phyloP scores from a whole-genome alignment of 2,329 filamentous ascomycete genomes.

The Fusarium acutatum region DNA sequence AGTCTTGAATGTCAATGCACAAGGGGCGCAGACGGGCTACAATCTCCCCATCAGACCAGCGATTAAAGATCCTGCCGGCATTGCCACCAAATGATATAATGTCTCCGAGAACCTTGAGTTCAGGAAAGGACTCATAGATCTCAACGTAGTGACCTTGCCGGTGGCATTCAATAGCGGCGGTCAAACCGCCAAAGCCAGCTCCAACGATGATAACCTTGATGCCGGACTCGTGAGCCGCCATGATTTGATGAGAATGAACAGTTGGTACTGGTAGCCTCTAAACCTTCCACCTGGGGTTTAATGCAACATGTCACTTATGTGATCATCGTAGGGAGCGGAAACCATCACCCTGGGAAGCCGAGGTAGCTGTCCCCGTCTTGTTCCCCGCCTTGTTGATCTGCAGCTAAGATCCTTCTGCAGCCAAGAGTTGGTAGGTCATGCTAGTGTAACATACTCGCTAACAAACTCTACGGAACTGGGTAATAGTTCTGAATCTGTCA shows the following conservation, averaged over 20 bases:
- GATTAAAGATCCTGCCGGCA: conserved; percentile 60
- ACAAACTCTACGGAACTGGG: not conserved
- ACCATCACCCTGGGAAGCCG: not conserved
- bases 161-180: conserved; percentile 30
- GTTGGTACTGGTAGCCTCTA: fast-evolving
- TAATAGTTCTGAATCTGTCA: not conserved
- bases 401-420: not conserved
- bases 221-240: conserved; percentile 16
- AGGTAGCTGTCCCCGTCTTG: not conserved
- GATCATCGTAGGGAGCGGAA: not conserved
- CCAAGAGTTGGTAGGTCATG: not conserved
- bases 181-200: conserved; percentile 28
- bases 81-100: conserved; percentile 34
- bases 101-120: conserved; percentile 63
- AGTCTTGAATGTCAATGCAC: conserved; percentile 43
- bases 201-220: conserved; percentile 33
- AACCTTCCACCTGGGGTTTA: fast-evolving
- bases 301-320: not conserved
- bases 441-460: not conserved
- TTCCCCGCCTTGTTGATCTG: conserved; percentile 11
- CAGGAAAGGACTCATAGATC: conserved; percentile 36
- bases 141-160: conserved; percentile 22
- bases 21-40: conserved; percentile 44
- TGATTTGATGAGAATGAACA: not conserved
- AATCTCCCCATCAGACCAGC: conserved; percentile 59